Evolutionary conservation across 1,139 yeast species (phyloP), one percentile per base, ranked within the genome.

Genomic region (Yamadazyma aaseri): DNA sequence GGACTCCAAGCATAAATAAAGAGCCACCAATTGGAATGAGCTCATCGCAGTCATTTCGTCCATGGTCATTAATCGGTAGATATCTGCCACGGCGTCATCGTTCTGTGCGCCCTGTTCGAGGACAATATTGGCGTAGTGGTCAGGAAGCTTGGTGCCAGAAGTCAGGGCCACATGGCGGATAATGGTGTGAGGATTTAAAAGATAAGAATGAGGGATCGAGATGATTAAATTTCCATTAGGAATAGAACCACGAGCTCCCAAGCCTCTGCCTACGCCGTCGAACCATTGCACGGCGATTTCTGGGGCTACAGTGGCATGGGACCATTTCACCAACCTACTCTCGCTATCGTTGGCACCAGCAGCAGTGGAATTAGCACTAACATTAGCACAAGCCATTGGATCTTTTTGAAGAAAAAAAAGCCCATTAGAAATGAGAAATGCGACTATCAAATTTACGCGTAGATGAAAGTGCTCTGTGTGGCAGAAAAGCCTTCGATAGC

Each of bases 401-500:
- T n/a, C n/a, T n/a, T n/a, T n/a, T n/a, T n/a, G n/a, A n/a, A n/a
- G n/a, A n/a, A n/a, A n/a, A n/a, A n/a, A n/a, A n/a, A n/a, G n/a
- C n/a, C n/a, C n/a, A n/a, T n/a, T n/a, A n/a, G n/a, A n/a, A n/a
- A n/a, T n/a, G n/a, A n/a, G n/a, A n/a, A n/a, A n/a, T n/a, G n/a
- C n/a, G n/a, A n/a, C n/a, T 18, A 6, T 18, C 20, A 18, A 6
- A 7, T 18, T 11, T 9, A 22, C 25, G 29, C 22, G 20, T 18
- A 34, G 26, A 82, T 84, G 89, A 80, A 68, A 52, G 77, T 94
- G 5, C 74, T 94, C 35, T 92, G 97, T 60, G 97, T 94, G 39
- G 98, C 99, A 2, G 99, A 94, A 62, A 94, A 94, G 61, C 95
- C 95, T 36, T 86, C 96, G 2, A 92, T 94, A 34, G 95, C 97